Evolutionary conservation across 2,329 filamentous ascomycete species (phyloP).

Genomic region (Calonectria pseudoturangicola): DNA sequence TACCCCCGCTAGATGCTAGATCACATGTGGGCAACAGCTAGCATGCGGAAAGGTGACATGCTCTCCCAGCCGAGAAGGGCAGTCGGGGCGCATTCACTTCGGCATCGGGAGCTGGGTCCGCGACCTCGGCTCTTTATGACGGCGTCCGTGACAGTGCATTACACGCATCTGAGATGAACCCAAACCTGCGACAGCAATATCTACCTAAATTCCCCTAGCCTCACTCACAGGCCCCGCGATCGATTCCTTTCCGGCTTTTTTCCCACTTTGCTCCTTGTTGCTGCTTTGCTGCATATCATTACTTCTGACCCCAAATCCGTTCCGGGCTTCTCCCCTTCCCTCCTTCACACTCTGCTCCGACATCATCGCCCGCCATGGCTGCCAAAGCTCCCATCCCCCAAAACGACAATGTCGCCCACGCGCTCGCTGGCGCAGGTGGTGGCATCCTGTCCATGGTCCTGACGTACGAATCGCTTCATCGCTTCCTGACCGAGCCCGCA

Average conservation of each 20-base stretch:
- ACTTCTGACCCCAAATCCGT: constrained; percentile 22
- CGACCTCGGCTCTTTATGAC: constrained; percentile 43
- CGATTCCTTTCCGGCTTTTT: constrained; percentile 30
- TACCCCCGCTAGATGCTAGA: constrained; percentile 36
- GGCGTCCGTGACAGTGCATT: constrained; percentile 38
- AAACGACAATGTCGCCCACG: constrained; percentile 97
- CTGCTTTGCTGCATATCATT: constrained; percentile 17
- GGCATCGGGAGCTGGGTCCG: constrained; percentile 40
- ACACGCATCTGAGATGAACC: constrained; percentile 36
- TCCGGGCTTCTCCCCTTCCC: constrained; percentile 5
- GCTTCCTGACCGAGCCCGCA: constrained; percentile 27
- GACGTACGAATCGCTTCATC: constrained; percentile 76
- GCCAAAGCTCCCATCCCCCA: constrained; percentile 83
- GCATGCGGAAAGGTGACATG: constrained; percentile 10
- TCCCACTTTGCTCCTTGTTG: constrained; percentile 25
- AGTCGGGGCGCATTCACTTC: constrained; percentile 37
- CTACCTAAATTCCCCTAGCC: constrained; percentile 26
- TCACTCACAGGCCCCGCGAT: constrained; percentile 29
- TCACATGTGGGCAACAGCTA: constrained; percentile 38
- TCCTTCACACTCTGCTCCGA: constrained; percentile 16
- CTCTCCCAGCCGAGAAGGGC: constrained; percentile 35
- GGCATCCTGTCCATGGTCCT: constrained; percentile 96
- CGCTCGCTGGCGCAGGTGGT: constrained; percentile 92
- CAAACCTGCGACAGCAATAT: constrained; percentile 31
- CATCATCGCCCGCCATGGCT: constrained; percentile 54